Evolutionary conservation across 1,284 basidiomycete species (phyloP).

Genomic region (Xerocomus amazonicus): DNA sequence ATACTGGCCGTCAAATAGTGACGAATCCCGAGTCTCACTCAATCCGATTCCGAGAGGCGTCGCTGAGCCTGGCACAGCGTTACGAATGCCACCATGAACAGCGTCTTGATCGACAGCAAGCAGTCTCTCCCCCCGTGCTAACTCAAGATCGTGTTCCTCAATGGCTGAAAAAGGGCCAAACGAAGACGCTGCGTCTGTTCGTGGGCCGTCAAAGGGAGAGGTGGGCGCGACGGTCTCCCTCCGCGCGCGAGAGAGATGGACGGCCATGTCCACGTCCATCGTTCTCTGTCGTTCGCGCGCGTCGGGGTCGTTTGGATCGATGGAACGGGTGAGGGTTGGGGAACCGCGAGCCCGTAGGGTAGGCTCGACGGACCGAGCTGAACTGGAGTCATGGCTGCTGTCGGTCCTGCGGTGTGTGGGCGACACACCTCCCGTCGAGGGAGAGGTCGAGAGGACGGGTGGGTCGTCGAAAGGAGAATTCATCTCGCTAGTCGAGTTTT

Average conservation of each 20-base stretch:
- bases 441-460: slow-evolving; percentile 36
- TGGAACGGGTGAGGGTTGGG: slow-evolving; percentile 58
- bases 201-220: slow-evolving; percentile 27
- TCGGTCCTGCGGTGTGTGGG: slow-evolving; percentile 35
- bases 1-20: slow-evolving; percentile 35
- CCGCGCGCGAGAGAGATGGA: slow-evolving; percentile 73
- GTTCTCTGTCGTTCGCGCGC: slow-evolving; percentile 75
- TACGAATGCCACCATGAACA: slow-evolving; percentile 11
- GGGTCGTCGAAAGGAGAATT: slow-evolving; percentile 26
- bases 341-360: slow-evolving; percentile 51
- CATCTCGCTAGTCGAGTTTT: slow-evolving; percentile 13
- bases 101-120: slow-evolving; percentile 17
- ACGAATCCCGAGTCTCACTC: slow-evolving; percentile 46
- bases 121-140: slow-evolving; percentile 39
- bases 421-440: slow-evolving; percentile 39
- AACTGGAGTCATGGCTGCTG: slow-evolving; percentile 41
- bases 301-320: slow-evolving; percentile 66
- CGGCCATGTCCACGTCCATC: slow-evolving; percentile 83
- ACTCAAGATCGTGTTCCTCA: slow-evolving; percentile 44
- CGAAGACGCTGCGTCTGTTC: slow-evolving; percentile 15
- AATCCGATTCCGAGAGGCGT: slow-evolving; percentile 32
- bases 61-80: slow-evolving; percentile 6
- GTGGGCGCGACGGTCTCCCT: slow-evolving; percentile 54
- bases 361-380: slow-evolving; percentile 41
- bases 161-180: slow-evolving; percentile 41